Evolutionary conservation across 179 eudicot genomes (phyloP).

Genomic region (Drosera spatulata): DNA sequence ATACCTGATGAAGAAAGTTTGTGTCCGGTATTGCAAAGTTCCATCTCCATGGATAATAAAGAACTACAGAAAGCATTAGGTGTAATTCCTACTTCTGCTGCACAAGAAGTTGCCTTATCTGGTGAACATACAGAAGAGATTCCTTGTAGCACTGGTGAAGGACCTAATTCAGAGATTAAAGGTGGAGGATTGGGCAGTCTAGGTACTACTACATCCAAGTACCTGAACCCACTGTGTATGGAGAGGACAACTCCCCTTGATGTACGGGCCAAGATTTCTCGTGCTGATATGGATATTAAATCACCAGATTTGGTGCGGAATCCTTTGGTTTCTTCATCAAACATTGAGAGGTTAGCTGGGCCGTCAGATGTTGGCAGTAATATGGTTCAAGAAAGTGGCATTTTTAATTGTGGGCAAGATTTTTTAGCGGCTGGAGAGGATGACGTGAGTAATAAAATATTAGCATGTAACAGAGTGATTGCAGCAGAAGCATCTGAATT

Average conservation of each 20-base stretch:
- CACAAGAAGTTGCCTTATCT: slow-evolving; percentile 33
- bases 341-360: slow-evolving; percentile 17
- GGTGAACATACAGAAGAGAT: slow-evolving; percentile 21
- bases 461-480: slow-evolving; percentile 46
- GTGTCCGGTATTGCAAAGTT: slow-evolving; percentile 29
- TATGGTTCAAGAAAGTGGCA: too few species aligned
- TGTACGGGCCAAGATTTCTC: slow-evolving; percentile 5
- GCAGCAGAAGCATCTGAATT: slow-evolving; percentile 40
- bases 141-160: slow-evolving; percentile 11
- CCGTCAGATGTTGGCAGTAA: slow-evolving; percentile 8
- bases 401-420: background rate
- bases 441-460: slow-evolving; percentile 24
- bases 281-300: slow-evolving; percentile 11
- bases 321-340: slow-evolving; percentile 8
- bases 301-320: slow-evolving; percentile 12
- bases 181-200: slow-evolving; percentile 26
- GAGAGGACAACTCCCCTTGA: slow-evolving; percentile 17
- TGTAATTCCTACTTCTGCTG: slow-evolving; percentile 22
- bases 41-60: slow-evolving; percentile 20
- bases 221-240: slow-evolving; percentile 24
- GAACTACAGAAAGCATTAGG: slow-evolving; percentile 20
- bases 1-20: slow-evolving; percentile 18
- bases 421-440: slow-evolving; percentile 14
- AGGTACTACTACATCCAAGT: slow-evolving; percentile 62
- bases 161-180: slow-evolving; percentile 21